Percentiles rank a stretch among this genome's conserved stretches.
phyloP scores from a whole-genome alignment of 495 filamentous ascomycete species.

The Eremomyces bilateralis region DNA sequence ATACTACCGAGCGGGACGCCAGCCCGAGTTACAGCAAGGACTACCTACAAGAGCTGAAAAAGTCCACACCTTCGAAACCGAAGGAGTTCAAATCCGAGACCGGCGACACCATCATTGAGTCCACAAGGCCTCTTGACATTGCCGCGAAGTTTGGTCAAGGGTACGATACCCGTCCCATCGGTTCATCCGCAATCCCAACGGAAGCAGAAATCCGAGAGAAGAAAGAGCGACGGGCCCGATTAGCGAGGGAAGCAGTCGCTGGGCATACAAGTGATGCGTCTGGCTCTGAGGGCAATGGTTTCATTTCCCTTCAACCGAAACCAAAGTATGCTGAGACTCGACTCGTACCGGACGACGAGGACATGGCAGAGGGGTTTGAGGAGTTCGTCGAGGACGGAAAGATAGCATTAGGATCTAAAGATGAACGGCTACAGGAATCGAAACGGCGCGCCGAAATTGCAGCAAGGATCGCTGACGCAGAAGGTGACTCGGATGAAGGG shows the following conservation, averaged over 20 bases:
- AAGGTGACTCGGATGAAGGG: too few species aligned
- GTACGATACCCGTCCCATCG: conserved; percentile 12
- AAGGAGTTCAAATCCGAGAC: conserved; percentile 27
- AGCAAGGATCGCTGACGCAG: conserved; percentile 63
- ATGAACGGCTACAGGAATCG: conserved; percentile 50
- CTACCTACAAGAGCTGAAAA: conserved; percentile 63
- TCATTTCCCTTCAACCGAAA: conserved; percentile 38
- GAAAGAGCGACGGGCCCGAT: conserved; percentile 63
- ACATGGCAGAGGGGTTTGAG: conserved; percentile 86
- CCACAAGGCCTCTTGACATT: conserved; percentile 41
- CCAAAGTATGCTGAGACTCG: conserved; percentile 40
- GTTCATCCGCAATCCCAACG: conserved; percentile 39
- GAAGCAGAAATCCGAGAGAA: conserved; percentile 82
- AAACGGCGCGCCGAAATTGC: conserved; percentile 56
- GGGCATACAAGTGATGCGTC: too few species aligned
- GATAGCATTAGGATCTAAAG: conserved; percentile 55
- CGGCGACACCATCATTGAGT: conserved; percentile 6
- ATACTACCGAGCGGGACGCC: too few species aligned
- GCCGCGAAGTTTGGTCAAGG: conserved; percentile 39
- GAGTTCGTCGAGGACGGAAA: conserved; percentile 74
- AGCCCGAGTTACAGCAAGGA: conserved; percentile 71
- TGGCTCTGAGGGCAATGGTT: too few species aligned
- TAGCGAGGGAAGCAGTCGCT: conserved; percentile 49
- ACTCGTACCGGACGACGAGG: conserved; percentile 72
- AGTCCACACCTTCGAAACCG: conserved; percentile 60